Base-by-base conservation (phyloP, 2,329 filamentous ascomycete genomes). In the Hypoxylon sp. region DNA sequence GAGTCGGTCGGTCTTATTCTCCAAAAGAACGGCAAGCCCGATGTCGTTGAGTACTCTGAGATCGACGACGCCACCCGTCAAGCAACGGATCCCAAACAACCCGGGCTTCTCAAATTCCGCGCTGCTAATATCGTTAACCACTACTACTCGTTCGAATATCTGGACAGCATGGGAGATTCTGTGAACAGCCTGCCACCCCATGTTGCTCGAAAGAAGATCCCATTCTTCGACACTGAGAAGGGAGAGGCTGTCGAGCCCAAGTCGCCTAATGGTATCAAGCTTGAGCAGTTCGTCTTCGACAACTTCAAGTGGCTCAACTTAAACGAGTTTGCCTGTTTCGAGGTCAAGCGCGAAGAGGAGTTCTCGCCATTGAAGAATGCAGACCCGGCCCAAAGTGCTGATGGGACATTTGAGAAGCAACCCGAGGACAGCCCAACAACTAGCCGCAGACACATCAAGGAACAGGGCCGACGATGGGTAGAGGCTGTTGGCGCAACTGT, bases 91-190 rank as follows among this genome's bases (percentile, higher is more conserved):
- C 82, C 91, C 60, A 92, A 92, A 81, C 90, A 97, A 77, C 85
- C 89, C 2, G 90, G 89, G 64, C 86, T 98, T 59, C 90, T 99
- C 79, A 97, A 95, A 83, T 98, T 97, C 90, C 92, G 96, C 70
- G 95, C 96, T 64, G 96, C 95, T 78, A 99, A 99, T 85, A 99
- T 99, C 75, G 96, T 99, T 83, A 99, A 99, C 87, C 96, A 99
- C 87, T 99, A 98, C 88, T 99, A 99, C 85, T 97, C 94, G 51
- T 95, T 94, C 86, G 84, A 88, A 73, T 98, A 98, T 87, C 88
- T 99, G 53, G 92, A 97, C 81, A 91, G 89, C 71, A 97, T 98
- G 75, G 94, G 96, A 64, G 84, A 90, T 75, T 98, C 94, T 93
- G 90, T 89, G 17, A 87, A 94, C 83, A 90, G 91, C 80, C 88